Evolutionary conservation across 1,284 basidiomycete species (phyloP).

Genomic region (Cutaneotrichosporon dermatis): DNA sequence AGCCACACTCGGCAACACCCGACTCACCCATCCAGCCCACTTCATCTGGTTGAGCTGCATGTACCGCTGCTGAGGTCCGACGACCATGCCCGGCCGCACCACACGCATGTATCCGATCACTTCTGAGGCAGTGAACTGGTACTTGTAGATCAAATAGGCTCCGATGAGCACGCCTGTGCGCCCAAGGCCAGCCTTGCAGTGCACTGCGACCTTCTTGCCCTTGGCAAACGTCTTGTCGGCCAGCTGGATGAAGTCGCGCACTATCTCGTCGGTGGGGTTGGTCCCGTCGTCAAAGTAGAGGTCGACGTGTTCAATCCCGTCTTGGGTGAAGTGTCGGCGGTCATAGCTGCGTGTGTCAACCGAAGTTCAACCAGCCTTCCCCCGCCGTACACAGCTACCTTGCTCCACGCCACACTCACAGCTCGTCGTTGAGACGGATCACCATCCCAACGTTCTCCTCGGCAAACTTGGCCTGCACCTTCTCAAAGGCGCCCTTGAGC

Average conservation of each 20-base stretch:
- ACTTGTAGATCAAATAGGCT: slow-evolving; percentile 98
- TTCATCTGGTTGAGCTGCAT: slow-evolving; percentile 94
- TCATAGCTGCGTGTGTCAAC: slow-evolving; percentile 59
- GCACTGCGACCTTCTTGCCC: slow-evolving; percentile 76
- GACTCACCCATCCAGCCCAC: slow-evolving; percentile 87
- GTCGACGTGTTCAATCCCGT: slow-evolving; percentile 74
- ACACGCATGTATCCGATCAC: slow-evolving; percentile 98
- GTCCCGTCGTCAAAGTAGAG: slow-evolving; percentile 93
- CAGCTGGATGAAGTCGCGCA: slow-evolving; percentile 80
- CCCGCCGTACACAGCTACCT: background rate
- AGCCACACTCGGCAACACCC: slow-evolving; percentile 53
- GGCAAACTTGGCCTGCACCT: slow-evolving; percentile 88
- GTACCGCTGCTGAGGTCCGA: slow-evolving; percentile 78
- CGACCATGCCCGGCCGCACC: slow-evolving; percentile 83
- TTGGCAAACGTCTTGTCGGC: slow-evolving; percentile 71
- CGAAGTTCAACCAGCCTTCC: background rate
- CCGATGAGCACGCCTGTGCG: slow-evolving; percentile 80
- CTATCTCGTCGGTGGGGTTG: slow-evolving; percentile 83
- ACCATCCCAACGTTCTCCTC: slow-evolving; percentile 81
- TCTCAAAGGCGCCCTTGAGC: slow-evolving; percentile 70
- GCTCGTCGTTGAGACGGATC: slow-evolving; percentile 86
- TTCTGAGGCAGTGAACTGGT: slow-evolving; percentile 97
- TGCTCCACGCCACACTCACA: slow-evolving; percentile 43
- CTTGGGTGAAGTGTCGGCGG: slow-evolving; percentile 71
- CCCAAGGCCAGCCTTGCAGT: slow-evolving; percentile 57